Percentiles rank a stretch among this genome's conserved stretches.
Conservation (phyloP, 169 alveolate genomes). For the Cryptosporidium ubiquitum region DNA sequence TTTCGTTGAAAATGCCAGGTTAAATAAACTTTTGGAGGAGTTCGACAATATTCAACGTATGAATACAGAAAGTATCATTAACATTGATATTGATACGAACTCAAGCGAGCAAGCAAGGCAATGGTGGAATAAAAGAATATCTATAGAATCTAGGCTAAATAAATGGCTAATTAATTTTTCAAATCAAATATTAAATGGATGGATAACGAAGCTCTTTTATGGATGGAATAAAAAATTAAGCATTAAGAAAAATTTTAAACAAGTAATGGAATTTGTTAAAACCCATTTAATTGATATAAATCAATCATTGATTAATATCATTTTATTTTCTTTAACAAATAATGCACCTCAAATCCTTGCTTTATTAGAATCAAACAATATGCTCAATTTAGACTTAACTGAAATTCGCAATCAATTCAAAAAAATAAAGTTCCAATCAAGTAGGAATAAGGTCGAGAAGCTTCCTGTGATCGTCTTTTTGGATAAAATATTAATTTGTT, state of each 20-base stretch:
- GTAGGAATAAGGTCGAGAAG: background rate
- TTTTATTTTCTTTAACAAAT: slow-evolving; percentile 14
- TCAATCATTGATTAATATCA: background rate
- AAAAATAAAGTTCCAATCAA: background rate
- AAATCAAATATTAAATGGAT: slow-evolving; percentile 9
- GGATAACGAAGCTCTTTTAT: slow-evolving; percentile 2
- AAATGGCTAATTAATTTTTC: slow-evolving; percentile 22
- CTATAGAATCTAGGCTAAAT: slow-evolving; percentile 1
- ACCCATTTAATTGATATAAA: background rate
- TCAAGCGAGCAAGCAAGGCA: background rate
- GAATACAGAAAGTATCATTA: slow-evolving; percentile 25
- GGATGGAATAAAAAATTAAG: slow-evolving; percentile 42
- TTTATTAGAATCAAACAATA: background rate
- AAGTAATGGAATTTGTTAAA: background rate
- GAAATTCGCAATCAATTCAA: background rate
- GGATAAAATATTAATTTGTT: slow-evolving; percentile 18
- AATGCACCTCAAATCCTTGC: slow-evolving; percentile 5
- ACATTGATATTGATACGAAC: background rate
- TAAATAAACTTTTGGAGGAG: slow-evolving; percentile 4
- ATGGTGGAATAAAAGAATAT: slow-evolving; percentile 67
- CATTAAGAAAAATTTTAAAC: background rate
- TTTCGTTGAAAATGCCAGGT: background rate
- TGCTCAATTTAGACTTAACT: background rate
- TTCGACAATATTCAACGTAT: slow-evolving; percentile 13
- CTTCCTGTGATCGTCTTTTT: slow-evolving; percentile 15